A percentile compares a stretch with the other conserved stretches of the same genome.
These are phyloP conservation scores for Mycothermus thermophilus DNA, from an alignment of 495 filamentous ascomycete genomes.

Conservation along the genomic window DNA sequence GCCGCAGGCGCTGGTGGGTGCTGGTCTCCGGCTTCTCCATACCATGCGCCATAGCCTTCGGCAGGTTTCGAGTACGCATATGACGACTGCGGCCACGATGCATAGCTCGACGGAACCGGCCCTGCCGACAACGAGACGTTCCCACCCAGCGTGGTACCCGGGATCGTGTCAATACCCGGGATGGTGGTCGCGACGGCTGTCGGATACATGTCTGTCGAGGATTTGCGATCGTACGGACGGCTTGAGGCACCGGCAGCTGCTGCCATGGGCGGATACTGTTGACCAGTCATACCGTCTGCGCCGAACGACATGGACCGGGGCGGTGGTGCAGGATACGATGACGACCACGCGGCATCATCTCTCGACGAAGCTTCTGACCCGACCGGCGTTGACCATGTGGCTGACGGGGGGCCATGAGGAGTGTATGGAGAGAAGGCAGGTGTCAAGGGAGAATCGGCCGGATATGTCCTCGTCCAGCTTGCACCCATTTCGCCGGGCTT, in stretches of 20 bases:
- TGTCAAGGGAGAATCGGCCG: slow-evolving; percentile 26
- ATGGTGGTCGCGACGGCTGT: slow-evolving; percentile 25
- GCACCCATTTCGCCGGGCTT: slow-evolving; percentile 23
- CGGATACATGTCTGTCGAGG: slow-evolving; percentile 24
- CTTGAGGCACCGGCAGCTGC: slow-evolving; percentile 16
- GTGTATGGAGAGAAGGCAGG: slow-evolving; percentile 29
- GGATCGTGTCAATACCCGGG: slow-evolving; percentile 23
- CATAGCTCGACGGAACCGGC: slow-evolving; percentile 26
- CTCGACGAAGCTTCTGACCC: slow-evolving; percentile 18
- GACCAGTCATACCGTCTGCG: slow-evolving; percentile 20
- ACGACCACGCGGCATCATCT: slow-evolving; percentile 25
- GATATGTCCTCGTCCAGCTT: slow-evolving; percentile 27
- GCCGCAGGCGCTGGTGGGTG: slow-evolving; percentile 18
- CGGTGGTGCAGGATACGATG: slow-evolving; percentile 24
- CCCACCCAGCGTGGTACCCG: slow-evolving; percentile 20
- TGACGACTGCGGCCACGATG: slow-evolving; percentile 32
- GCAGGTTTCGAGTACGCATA: slow-evolving; percentile 25
- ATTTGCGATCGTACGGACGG: slow-evolving; percentile 24
- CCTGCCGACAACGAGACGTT: slow-evolving; percentile 28
- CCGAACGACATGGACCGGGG: slow-evolving; percentile 33
- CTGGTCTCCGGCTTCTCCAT: slow-evolving; percentile 24
- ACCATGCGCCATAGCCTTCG: slow-evolving; percentile 29
- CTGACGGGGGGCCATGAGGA: slow-evolving; percentile 23
- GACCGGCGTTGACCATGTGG: slow-evolving; percentile 27
- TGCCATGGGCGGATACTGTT: slow-evolving; percentile 21